A percentile compares a stretch with the other conserved stretches of the same genome.
These are phyloP conservation scores for Pouteria glomerata DNA, from an alignment of 148 eudicot species.

Conservation along the genomic window DNA sequence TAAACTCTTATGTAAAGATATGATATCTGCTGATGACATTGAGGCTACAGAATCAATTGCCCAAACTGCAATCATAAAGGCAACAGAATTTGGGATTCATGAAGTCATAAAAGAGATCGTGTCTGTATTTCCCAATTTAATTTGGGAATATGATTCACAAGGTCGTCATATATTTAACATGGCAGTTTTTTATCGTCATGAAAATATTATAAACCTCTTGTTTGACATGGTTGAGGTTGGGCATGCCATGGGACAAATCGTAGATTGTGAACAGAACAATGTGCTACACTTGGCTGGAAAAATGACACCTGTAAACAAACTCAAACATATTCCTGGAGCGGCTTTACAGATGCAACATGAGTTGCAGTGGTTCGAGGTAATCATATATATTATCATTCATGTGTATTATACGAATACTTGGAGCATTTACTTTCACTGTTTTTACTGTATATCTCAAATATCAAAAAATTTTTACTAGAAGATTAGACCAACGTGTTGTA, in stretches of 20 bases:
- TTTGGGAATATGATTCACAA: constrained; percentile 3
- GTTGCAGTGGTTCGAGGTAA: constrained; percentile 21
- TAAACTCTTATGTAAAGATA: constrained; percentile 9
- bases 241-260: not conserved
- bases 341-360: constrained; percentile 23
- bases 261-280: not conserved
- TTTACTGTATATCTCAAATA: not conserved
- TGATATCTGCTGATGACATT: constrained; percentile 1
- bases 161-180: constrained; percentile 6
- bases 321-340: constrained; percentile 13
- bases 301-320: constrained; percentile 3
- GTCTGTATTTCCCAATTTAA: constrained; percentile 3
- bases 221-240: not conserved
- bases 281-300: not conserved
- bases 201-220: not conserved
- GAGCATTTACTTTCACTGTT: no score
- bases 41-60: constrained; percentile 2
- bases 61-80: not conserved
- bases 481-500: no score
- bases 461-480: no score
- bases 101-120: constrained; percentile 18
- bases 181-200: constrained; percentile 9
- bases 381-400: no score
- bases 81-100: constrained; percentile 6
- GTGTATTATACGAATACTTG: no score